Conservation (phyloP, 768 basidiomycete genomes). For the Mycena belliarum region DNA sequence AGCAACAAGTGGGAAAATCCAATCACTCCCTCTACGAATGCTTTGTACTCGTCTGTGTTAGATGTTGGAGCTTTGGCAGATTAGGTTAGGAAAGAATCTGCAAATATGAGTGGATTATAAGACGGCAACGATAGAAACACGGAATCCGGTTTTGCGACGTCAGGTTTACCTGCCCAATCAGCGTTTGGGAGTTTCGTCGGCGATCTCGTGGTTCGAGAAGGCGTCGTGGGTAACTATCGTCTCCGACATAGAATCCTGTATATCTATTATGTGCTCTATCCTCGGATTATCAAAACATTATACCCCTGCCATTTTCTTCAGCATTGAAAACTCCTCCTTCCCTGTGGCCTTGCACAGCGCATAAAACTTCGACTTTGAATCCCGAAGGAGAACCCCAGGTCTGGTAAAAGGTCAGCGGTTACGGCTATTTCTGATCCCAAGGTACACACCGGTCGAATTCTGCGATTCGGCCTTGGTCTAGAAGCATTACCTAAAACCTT, state of each 20-base stretch:
- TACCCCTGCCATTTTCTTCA: constrained; percentile 67
- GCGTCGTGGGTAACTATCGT: background rate
- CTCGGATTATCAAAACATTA: constrained; percentile 6
- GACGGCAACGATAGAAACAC: no score
- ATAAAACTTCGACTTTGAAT: constrained; percentile 64
- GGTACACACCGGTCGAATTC: constrained; percentile 64
- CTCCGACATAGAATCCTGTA: no score
- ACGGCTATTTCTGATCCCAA: background rate
- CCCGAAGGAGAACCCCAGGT: constrained; percentile 54
- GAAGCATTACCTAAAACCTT: constrained; percentile 60
- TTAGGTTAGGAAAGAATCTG: no score
- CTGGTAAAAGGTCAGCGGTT: constrained; percentile 27
- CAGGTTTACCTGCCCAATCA: no score
- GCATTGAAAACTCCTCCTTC: constrained; percentile 63
- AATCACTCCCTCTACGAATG: no score
- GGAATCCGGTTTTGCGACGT: no score
- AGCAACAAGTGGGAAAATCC: no score
- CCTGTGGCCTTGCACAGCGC: constrained; percentile 74
- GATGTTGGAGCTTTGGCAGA: no score
- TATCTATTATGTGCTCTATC: no score
- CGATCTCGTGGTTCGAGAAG: background rate
- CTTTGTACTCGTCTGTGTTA: no score
- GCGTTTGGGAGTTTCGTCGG: background rate
- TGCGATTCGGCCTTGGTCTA: constrained; percentile 76
- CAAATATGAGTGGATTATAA: no score